Base-by-base conservation (phyloP, 129 eudicot genomes). In the Helichrysum umbraculigerum region DNA sequence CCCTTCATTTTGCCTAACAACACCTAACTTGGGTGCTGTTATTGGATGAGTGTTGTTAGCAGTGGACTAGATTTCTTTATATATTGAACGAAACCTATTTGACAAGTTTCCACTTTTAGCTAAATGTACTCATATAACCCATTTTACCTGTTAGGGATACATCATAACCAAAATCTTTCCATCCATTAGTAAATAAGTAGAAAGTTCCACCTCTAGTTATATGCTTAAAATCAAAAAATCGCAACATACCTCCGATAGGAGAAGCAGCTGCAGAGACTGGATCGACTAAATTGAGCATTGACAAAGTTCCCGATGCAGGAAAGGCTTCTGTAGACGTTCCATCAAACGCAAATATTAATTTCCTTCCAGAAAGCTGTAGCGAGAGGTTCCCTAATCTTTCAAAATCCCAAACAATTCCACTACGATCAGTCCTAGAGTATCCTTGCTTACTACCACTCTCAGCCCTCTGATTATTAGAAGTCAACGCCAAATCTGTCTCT, bases 191-290 rank as follows among this genome's bases (percentile, higher is more conserved):
- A 57, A 57, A 57, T 6, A 57, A 9, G 25, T 56, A 4, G 25
- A 16, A 56, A 63, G 30, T n/a, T 16, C 69, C 44, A 33, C 20
- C 8, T n/a, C 2, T 51, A 33, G 12, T 7, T 58, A 5, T 72
- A 33, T 58, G 9, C 22, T 20, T 7, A 64, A 7, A 51, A 65
- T 51, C 2, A 10, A 64, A 33, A 42, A 44, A 39, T 66, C 12
- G 34, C 68, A 29, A 71, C 83, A 47, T 61, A 91, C 99, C 99
- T 59, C 99, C 99, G 29, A 95, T 91, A 52, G 99, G 96, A 78
- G 99, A 95, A 79, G 99, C 99, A 73, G 97, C 99, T 54, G 97
- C 97, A 10, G 99, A 95, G 71, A 83, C 37, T 28, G 99, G 97
- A 83, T 95, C 99, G 19, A 95, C 99, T 37, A 95, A 83, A 86